Evolutionary conservation across 371 early-diverging fungal species (phyloP), one percentile per base, ranked within the genome.

Genomic region (Syncephalastrum sp.): DNA sequence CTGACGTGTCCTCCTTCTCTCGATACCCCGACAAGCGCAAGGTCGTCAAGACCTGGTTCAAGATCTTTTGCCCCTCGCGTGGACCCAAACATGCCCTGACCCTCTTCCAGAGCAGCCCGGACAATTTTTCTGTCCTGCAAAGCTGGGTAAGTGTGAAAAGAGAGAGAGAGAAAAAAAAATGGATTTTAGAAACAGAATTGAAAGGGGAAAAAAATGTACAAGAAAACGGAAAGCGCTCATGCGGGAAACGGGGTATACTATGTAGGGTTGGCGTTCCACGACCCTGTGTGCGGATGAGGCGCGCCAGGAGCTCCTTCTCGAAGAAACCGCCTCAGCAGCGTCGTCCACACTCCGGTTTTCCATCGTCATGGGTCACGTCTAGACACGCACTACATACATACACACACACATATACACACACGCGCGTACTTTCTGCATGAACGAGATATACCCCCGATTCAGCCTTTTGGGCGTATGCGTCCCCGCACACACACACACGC

Each of bases 91-190:
- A 84, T 55, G 62, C 69, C n/a, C 59, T 84, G 54, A 81, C 75
- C 0, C 60, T 82, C 29, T 84, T 81, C 54, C 82, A 84, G 54
- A 78, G 82, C 43, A 71, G 75, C 42, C 82, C 84, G 25, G 82
- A 84, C 53, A 70, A 81, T 19, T 84, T 84, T 56, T 54, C 69
- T 7, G 54, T 77, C 0, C 43, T 69, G 21, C 82, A 81, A 25
- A 80, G 80, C 42, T 82, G 84, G 84, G 84, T 82, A 76, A 61
- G 63, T 47, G 17, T 24, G 1, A 6, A 21, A 42, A 13, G 49
- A 3, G 15, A 13, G 10, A 57, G 29, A 13, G 49, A 3, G 15
- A 13, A 4, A 57, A 29, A 29, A 29, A 29, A 7, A 29, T 29
- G 29, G 7, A 1, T 29, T 29, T 29, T 6, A 29, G 6, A 29